Evolutionary conservation across 768 basidiomycete species (phyloP), one percentile per base, ranked within the genome.

Genomic region (Mrakia blollopis): DNA sequence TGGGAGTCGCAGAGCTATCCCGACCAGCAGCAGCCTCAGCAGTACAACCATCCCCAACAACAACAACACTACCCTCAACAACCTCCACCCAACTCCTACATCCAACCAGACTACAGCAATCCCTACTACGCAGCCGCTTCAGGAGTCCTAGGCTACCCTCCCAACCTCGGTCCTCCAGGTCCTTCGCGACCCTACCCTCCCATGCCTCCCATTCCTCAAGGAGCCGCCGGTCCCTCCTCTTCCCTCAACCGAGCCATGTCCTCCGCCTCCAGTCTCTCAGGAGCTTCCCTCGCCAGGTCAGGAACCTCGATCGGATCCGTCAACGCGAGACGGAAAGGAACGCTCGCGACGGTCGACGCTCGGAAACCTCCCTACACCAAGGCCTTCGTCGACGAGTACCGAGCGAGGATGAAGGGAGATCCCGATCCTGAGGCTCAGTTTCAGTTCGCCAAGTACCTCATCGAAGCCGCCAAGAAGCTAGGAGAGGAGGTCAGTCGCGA

Each of bases 351-450:
- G 13, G 81, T 83, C 73, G 83, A 84, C 69, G 80, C 83, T 44
- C 83, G 83, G 70, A 83, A 83, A 76, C 83, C 83, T 25, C 95
- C 95, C 2, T 95, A 90, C 83, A 97, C 94, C 25, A 95, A 94
- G 82, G 91, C 94, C 80, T 97, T 95, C 82, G 94, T 99, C 80
- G 97, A 99, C 82, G 91, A 97, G 82, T 99, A 99, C 85, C 92
- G 97, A 28, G 91, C 92, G 75, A 90, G 97, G 72, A 97, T 99
- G 85, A 98, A 98, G 84, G 91, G 89, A 39, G 97, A 99, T 84
- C 95, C 95, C 2, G 97, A 99, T 83, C 96, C 96, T 0, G 97
- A 98, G 83, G 93, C 95, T 35, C 97, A 98, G 83, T 98, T 98
- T 83, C 86, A 91, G 35, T 99, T 97, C 82, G 93, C 95, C n/a